Conservation (phyloP, 2,329 filamentous ascomycete species). For the Scopulariopsis brevicaulis region DNA sequence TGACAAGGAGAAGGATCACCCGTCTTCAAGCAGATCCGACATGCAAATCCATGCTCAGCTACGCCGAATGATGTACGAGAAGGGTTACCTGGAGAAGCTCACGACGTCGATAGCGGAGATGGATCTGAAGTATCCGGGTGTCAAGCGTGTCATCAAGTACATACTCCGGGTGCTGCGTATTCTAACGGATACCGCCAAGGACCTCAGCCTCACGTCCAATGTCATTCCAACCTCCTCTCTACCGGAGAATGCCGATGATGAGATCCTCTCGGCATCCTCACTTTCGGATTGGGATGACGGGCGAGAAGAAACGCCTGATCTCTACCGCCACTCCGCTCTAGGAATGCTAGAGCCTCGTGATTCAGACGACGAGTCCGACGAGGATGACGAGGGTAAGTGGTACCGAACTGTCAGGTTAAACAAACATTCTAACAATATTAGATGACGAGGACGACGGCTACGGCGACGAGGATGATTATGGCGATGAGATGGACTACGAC, state of each 20-base stretch:
- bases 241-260: slow-evolving; percentile 65
- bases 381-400: slow-evolving; percentile 42
- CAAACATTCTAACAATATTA: slow-evolving; percentile 9
- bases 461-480: slow-evolving; percentile 79
- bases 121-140: slow-evolving; percentile 85
- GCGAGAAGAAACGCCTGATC: slow-evolving; percentile 88
- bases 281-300: slow-evolving; percentile 80
- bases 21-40: slow-evolving; percentile 26
- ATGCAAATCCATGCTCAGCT: slow-evolving; percentile 67
- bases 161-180: slow-evolving; percentile 83
- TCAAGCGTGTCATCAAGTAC: slow-evolving; percentile 92
- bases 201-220: slow-evolving; percentile 64
- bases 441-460: slow-evolving; percentile 87
- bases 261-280: slow-evolving; percentile 78
- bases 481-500: slow-evolving; percentile 84
- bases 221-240: slow-evolving; percentile 57
- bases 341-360: slow-evolving; percentile 84
- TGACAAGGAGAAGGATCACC: slow-evolving; percentile 56
- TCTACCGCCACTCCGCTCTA: slow-evolving; percentile 91
- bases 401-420: background rate
- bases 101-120: slow-evolving; percentile 91
- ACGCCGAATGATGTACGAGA: slow-evolving; percentile 94
- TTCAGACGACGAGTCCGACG: slow-evolving; percentile 37
- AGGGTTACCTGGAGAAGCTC: slow-evolving; percentile 81
- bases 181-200: slow-evolving; percentile 76